Evolutionary conservation across 1,139 yeast species (phyloP).

Genomic region (Pichia sp.): DNA sequence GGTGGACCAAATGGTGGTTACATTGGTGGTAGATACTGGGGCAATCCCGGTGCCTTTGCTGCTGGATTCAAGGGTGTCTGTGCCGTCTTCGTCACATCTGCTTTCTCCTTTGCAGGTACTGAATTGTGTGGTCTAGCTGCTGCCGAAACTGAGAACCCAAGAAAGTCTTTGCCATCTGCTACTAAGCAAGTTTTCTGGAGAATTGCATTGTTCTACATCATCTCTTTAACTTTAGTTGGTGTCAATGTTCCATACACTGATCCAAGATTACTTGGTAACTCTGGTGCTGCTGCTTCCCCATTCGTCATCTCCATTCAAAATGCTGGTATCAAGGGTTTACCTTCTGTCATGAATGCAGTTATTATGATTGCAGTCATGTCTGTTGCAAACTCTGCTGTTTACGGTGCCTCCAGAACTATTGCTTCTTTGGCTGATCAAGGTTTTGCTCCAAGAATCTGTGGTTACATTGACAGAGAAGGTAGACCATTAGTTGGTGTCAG

Average conservation of each 20-base stretch:
- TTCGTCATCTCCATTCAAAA: slow-evolving; percentile 63
- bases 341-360: slow-evolving; percentile 67
- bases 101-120: slow-evolving; percentile 81
- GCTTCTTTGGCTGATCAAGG: slow-evolving; percentile 79
- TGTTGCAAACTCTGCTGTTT: slow-evolving; percentile 71
- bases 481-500: slow-evolving; percentile 66
- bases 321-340: slow-evolving; percentile 54
- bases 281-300: slow-evolving; percentile 58
- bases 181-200: slow-evolving; percentile 71
- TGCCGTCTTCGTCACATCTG: slow-evolving; percentile 77
- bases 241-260: slow-evolving; percentile 61
- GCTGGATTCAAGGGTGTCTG: slow-evolving; percentile 73
- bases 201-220: slow-evolving; percentile 55
- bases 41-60: slow-evolving; percentile 52
- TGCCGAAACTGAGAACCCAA: slow-evolving; percentile 74
- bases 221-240: slow-evolving; percentile 55
- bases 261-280: slow-evolving; percentile 37
- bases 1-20: slow-evolving; percentile 56
- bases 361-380: slow-evolving; percentile 62
- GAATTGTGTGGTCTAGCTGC: slow-evolving; percentile 82
- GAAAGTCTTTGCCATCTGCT: slow-evolving; percentile 59
- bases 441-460: slow-evolving; percentile 66
- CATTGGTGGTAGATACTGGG: slow-evolving; percentile 56
- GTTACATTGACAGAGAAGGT: slow-evolving; percentile 67
- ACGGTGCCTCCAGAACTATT: slow-evolving; percentile 75